phyloP scores from a whole-genome alignment of 2,329 filamentous ascomycete species.

The Dothistroma pini region DNA sequence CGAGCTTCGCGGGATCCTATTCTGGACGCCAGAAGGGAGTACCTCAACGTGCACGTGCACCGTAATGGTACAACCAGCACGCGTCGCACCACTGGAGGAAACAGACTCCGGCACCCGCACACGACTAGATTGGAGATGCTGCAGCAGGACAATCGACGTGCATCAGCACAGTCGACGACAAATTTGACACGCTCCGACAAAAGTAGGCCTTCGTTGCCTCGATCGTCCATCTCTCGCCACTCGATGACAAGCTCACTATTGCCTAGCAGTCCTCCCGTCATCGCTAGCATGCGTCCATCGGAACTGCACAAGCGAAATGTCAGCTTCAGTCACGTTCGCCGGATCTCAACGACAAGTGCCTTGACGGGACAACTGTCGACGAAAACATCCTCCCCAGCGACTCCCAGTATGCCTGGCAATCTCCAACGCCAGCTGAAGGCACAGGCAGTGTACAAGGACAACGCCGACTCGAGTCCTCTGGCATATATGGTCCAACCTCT shows the following conservation, averaged over 20 bases:
- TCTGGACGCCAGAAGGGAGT: slow-evolving; percentile 50
- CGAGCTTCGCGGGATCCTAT: slow-evolving; percentile 61
- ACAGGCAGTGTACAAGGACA: slow-evolving; percentile 21
- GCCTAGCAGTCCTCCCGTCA: slow-evolving; percentile 47
- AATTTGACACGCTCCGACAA: slow-evolving; percentile 31
- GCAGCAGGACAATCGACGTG: slow-evolving; percentile 24
- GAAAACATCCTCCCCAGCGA: slow-evolving; percentile 24
- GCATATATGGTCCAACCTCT: slow-evolving; percentile 29
- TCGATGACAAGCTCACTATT: slow-evolving; percentile 47
- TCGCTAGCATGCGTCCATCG: slow-evolving; percentile 45
- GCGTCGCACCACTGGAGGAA: slow-evolving; percentile 30
- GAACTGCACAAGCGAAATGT: slow-evolving; percentile 58
- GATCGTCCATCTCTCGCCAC: slow-evolving; percentile 36
- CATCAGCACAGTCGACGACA: slow-evolving; percentile 34
- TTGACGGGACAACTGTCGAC: slow-evolving; percentile 35
- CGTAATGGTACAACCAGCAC: slow-evolving; percentile 43
- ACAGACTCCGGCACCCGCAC: slow-evolving; percentile 41
- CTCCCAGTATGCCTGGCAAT: slow-evolving; percentile 27
- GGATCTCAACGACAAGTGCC: slow-evolving; percentile 42
- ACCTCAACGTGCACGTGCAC: slow-evolving; percentile 67
- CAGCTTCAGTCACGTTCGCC: slow-evolving; percentile 57
- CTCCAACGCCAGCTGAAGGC: slow-evolving; percentile 23
- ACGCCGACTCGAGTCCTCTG: slow-evolving; percentile 31
- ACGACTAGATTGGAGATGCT: slow-evolving; percentile 41
- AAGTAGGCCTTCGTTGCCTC: slow-evolving; percentile 34